phyloP scores from a whole-genome alignment of 75 land plant genomes.

The Selaginella moellendorffii region DNA sequence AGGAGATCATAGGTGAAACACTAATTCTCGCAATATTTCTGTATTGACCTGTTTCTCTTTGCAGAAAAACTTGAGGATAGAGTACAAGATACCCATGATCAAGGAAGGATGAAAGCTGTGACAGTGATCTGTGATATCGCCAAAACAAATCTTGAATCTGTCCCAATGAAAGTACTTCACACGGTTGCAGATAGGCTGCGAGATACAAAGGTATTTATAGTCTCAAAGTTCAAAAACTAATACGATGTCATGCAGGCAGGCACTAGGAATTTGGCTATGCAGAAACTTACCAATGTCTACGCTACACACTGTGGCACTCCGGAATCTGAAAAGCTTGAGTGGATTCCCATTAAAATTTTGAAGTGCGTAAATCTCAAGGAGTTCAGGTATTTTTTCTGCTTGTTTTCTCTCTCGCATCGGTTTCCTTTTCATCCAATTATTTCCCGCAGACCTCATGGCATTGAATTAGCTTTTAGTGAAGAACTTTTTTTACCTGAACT shows the following conservation, averaged over 20 bases:
- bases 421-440: no score
- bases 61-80: slow-evolving; percentile 20
- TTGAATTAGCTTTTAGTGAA: slow-evolving; percentile 45
- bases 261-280: slow-evolving; percentile 52
- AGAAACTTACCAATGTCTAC: slow-evolving; percentile 53
- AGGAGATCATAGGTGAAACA: slow-evolving; percentile 42
- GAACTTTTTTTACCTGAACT: slow-evolving; percentile 38
- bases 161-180: slow-evolving; percentile 35
- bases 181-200: slow-evolving; percentile 58
- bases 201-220: slow-evolving; percentile 57
- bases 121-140: slow-evolving; percentile 54
- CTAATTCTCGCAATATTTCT: not conserved
- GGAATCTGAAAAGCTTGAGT: slow-evolving; percentile 30
- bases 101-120: slow-evolving; percentile 59
- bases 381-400: slow-evolving; percentile 32
- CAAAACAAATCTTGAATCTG: slow-evolving; percentile 20
- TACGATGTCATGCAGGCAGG: slow-evolving; percentile 27
- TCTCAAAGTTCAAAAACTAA: not conserved
- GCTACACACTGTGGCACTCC: slow-evolving; percentile 18
- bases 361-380: slow-evolving; percentile 58
- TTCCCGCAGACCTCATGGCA: slow-evolving; percentile 43
- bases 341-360: slow-evolving; percentile 68
- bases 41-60: not conserved
- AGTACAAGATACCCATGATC: slow-evolving; percentile 56
- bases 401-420: not conserved